Evolutionary conservation across 495 filamentous ascomycete species (phyloP), one percentile per base, ranked within the genome.

Genomic region (Xylaria scruposa): DNA sequence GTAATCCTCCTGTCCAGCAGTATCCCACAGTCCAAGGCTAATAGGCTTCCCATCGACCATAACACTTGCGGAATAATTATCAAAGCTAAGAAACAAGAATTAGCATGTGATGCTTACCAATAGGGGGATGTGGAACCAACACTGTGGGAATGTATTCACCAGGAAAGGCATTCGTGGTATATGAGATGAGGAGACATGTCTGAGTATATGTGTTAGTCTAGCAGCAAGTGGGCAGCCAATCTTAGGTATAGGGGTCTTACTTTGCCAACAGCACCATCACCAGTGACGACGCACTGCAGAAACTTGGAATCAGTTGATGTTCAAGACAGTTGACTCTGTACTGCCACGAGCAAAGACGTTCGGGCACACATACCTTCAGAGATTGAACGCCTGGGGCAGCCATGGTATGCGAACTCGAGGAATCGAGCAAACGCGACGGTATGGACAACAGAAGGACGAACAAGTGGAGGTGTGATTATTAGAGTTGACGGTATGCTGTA

Each of bases 101-200:
- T 72, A 85, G 81, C 64, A 73, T 38, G 58, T 26, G 62, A 44
- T 56, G 68, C 64, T 74, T 51, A 40, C 19, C 26, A 53, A 51
- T 44, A 56, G 36, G 38, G 33, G 67, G 70, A 67, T 72, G 46
- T 60, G 69, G 42, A 44, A 90, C 93, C 87, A 85, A 98, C 95
- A 98, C 97, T 71, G 96, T 99, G 75, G 96, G 96, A 79, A 99
- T 98, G 80, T 99, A 99, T 86, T 99, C 96, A 74, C 96, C 96
- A 19, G 96, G 96, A 82, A 99, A 99, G 51, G 96, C 96, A 87
- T 99, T 99, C 62, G 96, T 99, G 49, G 96, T 98, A 82, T 98
- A 98, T 24, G 96, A 98, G 79, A 99, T 99, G 75, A 99, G 91
- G 69, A 99, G 92, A 86, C 96, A 99, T 86, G 96, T 99, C 97